Evolutionary conservation across 192 early-diverging fungal genomes (phyloP).

Genomic region (Linnemannia elongata): DNA sequence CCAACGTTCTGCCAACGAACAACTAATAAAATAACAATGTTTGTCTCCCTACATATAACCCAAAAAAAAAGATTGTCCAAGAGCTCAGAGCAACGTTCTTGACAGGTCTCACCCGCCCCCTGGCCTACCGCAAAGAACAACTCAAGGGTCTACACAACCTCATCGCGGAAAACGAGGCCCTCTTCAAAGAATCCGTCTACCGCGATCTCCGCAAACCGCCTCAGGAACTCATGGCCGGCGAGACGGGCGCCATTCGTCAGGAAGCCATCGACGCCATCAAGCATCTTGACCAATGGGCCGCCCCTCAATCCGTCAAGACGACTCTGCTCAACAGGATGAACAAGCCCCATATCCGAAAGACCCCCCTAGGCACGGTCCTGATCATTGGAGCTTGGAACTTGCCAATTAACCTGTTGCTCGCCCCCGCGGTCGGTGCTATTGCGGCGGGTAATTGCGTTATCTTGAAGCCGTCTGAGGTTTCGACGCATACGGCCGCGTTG

Average conservation of each 20-base stretch:
- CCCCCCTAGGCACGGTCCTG: constrained; percentile 69
- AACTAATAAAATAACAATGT: neutral
- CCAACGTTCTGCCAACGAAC: neutral
- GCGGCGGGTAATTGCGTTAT: constrained; percentile 90
- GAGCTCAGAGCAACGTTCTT: constrained; percentile 54
- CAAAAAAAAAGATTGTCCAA: constrained; percentile 34
- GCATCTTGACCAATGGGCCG: constrained; percentile 72
- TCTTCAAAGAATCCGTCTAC: constrained; percentile 65
- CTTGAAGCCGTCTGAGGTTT: constrained; percentile 90
- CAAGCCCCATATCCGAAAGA: constrained; percentile 69
- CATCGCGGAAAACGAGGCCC: constrained; percentile 70
- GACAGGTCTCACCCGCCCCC: constrained; percentile 57
- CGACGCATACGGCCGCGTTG: constrained; percentile 72
- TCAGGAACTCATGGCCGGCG: constrained; percentile 67
- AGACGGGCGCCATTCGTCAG: constrained; percentile 64
- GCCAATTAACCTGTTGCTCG: constrained; percentile 71
- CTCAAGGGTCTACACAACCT: constrained; percentile 71
- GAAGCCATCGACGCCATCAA: constrained; percentile 64
- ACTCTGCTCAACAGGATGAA: constrained; percentile 62
- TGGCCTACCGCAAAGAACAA: constrained; percentile 71
- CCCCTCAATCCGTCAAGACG: constrained; percentile 58
- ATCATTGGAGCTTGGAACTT: constrained; percentile 69
- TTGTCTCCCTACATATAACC: neutral
- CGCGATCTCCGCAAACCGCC: constrained; percentile 71
- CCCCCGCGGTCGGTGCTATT: constrained; percentile 85